Percentiles rank a stretch among this genome's conserved stretches.
These are phyloP conservation scores for Tilletiaria anomala DNA, from an alignment of 1,284 basidiomycete species.

Conservation along the genomic window DNA sequence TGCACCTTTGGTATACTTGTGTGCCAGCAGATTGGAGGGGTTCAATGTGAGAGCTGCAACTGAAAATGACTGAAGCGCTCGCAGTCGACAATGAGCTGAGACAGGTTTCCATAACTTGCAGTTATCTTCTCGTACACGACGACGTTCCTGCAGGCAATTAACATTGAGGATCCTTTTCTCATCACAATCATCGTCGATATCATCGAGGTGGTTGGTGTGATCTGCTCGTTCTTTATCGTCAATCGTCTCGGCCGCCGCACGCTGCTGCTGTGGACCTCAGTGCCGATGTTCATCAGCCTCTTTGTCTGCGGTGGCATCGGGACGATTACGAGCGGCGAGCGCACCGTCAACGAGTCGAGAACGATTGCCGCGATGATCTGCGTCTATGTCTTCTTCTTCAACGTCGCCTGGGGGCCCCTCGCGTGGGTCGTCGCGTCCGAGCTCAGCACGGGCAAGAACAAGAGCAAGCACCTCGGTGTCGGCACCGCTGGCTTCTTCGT, in stretches of 20 bases:
- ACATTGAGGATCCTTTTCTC: constrained; percentile 40
- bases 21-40: constrained; percentile 33
- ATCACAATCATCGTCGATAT: constrained; percentile 40
- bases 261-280: constrained; percentile 41
- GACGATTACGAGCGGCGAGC: constrained; percentile 5
- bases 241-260: constrained; percentile 43
- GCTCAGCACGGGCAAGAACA: constrained; percentile 40
- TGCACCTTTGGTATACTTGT: constrained; percentile 42
- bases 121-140: constrained; percentile 4
- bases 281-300: constrained; percentile 42
- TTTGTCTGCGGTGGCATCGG: too few relatives aligned
- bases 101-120: too few relatives aligned
- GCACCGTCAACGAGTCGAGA: constrained; percentile 24
- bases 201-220: constrained; percentile 41
- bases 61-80: too few relatives aligned
- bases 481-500: constrained; percentile 44
- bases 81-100: too few relatives aligned
- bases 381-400: constrained; percentile 43
- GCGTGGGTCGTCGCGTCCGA: constrained; percentile 33
- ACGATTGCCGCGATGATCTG: constrained; percentile 43
- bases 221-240: constrained; percentile 42
- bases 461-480: constrained; percentile 43
- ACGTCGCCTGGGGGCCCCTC: constrained; percentile 43
- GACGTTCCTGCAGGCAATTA: constrained; percentile 38
- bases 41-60: too few relatives aligned